These are phyloP conservation scores for Saksenaea vasiformis DNA, from an alignment of 371 early-diverging fungal genomes.

Conservation along the genomic window DNA sequence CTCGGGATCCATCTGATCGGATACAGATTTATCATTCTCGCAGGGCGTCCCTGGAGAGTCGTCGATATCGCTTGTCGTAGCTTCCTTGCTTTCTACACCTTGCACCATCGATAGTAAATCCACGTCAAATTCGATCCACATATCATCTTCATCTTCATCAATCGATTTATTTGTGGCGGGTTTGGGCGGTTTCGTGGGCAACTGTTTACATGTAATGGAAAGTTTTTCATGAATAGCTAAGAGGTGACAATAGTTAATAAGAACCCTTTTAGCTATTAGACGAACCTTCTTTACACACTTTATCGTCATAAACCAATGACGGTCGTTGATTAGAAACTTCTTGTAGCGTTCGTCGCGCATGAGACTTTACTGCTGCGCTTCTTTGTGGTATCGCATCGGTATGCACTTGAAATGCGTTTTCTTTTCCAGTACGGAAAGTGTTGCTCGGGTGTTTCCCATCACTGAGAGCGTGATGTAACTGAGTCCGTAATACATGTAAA, in stretches of 20 bases:
- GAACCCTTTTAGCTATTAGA: background rate
- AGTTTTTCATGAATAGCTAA: background rate
- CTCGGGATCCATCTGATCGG: constrained; percentile 9
- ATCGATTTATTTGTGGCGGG: background rate
- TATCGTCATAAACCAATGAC: background rate
- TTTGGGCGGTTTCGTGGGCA: background rate
- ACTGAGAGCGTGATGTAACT: background rate
- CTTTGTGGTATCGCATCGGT: background rate
- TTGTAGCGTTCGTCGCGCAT: background rate
- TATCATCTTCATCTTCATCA: constrained; percentile 10
- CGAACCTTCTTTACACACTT: background rate
- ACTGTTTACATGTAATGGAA: background rate
- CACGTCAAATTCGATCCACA: constrained; percentile 18
- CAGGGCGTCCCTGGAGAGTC: background rate
- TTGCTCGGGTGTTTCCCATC: background rate
- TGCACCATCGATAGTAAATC: constrained; percentile 9
- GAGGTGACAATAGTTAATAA: background rate
- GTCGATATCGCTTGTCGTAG: background rate
- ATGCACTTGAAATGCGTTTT: constrained; percentile 11
- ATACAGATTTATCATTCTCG: background rate
- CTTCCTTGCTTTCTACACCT: background rate
- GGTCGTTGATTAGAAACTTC: background rate
- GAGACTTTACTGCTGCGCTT: background rate
- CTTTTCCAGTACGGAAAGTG: background rate
- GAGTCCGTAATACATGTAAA: background rate